Evolutionary conservation across 495 filamentous ascomycete genomes (phyloP).

Genomic region (Sporormia fimetaria): DNA sequence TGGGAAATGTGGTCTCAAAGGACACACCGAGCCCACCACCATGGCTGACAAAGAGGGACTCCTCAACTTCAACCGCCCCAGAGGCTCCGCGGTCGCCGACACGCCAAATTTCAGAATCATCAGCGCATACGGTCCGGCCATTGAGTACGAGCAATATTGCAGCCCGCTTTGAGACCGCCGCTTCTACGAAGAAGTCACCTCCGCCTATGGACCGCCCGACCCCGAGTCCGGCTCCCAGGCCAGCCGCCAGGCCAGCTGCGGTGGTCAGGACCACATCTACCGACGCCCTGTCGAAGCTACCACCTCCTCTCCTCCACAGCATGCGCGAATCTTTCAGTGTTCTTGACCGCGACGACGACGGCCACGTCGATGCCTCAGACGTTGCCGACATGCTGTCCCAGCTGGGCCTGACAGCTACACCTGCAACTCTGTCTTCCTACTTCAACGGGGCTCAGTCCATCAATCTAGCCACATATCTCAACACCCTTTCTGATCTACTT

Average conservation of each 20-base stretch:
- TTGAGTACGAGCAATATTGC: slow-evolving; percentile 11
- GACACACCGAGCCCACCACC: slow-evolving; percentile 18
- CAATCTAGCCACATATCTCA: slow-evolving; percentile 74
- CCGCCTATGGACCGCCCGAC: slow-evolving; percentile 1
- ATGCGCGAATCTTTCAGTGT: slow-evolving; percentile 81
- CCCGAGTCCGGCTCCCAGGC: neutral
- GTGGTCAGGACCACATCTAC: slow-evolving; percentile 13
- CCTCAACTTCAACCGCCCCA: slow-evolving; percentile 16
- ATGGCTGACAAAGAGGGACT: slow-evolving; percentile 25
- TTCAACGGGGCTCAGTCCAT: slow-evolving; percentile 72
- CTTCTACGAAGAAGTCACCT: slow-evolving; percentile 1
- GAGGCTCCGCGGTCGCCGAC: slow-evolving; percentile 21
- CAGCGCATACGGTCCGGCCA: slow-evolving; percentile 11
- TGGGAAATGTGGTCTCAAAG: too few species aligned
- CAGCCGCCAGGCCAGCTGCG: neutral
- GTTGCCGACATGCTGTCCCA: slow-evolving; percentile 70
- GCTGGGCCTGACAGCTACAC: slow-evolving; percentile 47
- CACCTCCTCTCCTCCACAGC: slow-evolving; percentile 30
- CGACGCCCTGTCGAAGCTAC: slow-evolving; percentile 26
- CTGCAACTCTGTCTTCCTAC: slow-evolving; percentile 55
- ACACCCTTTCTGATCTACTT: slow-evolving; percentile 60
- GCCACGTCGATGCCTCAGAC: slow-evolving; percentile 61
- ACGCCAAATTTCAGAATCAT: slow-evolving; percentile 18
- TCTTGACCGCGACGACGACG: slow-evolving; percentile 71
- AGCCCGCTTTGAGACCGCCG: slow-evolving; percentile 12